Evolutionary conservation across 768 basidiomycete genomes (phyloP).

Genomic region (Clitopilus hobsonii): DNA sequence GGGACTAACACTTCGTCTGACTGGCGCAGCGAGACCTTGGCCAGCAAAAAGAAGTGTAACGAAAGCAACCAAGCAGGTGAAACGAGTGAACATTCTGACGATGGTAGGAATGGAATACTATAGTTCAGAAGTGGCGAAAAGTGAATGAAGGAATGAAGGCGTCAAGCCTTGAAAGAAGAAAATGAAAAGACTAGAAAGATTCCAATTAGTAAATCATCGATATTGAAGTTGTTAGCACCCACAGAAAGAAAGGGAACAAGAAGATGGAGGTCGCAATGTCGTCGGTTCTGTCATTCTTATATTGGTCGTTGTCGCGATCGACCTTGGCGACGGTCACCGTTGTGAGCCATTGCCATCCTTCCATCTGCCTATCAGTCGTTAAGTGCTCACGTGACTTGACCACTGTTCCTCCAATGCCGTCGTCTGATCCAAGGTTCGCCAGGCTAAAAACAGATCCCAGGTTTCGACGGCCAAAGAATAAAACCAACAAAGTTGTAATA

Average conservation of each 20-base stretch:
- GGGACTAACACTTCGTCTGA: background rate
- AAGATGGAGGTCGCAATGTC: background rate
- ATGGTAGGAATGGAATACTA: constrained; percentile 3
- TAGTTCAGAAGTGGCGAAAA: constrained; percentile 7
- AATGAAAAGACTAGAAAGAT: constrained; percentile 2
- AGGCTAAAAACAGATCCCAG: constrained; percentile 88
- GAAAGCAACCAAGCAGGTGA: constrained; percentile 32
- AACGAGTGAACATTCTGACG: constrained; percentile 40
- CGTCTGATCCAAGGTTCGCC: constrained; percentile 87
- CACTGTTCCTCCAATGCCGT: constrained; percentile 18
- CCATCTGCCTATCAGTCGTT: constrained; percentile 1
- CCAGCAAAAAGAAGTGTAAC: constrained; percentile 38
- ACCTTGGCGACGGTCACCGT: background rate
- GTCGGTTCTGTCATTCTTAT: background rate
- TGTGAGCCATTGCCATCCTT: too few species aligned
- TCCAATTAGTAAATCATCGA: background rate
- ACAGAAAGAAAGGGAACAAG: constrained; percentile 9
- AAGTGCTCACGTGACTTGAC: background rate
- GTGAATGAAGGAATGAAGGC: constrained; percentile 13
- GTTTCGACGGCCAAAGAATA: constrained; percentile 81
- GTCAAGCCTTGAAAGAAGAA: constrained; percentile 14
- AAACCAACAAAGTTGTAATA: constrained; percentile 75
- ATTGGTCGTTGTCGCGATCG: background rate
- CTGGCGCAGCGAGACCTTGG: constrained; percentile 38
- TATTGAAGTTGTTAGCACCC: background rate